A percentile compares a stretch with the other conserved stretches of the same genome.
Evolutionary conservation across 2,329 filamentous ascomycete genomes (phyloP).

Genomic region (Pochonia chlamydosporia): DNA sequence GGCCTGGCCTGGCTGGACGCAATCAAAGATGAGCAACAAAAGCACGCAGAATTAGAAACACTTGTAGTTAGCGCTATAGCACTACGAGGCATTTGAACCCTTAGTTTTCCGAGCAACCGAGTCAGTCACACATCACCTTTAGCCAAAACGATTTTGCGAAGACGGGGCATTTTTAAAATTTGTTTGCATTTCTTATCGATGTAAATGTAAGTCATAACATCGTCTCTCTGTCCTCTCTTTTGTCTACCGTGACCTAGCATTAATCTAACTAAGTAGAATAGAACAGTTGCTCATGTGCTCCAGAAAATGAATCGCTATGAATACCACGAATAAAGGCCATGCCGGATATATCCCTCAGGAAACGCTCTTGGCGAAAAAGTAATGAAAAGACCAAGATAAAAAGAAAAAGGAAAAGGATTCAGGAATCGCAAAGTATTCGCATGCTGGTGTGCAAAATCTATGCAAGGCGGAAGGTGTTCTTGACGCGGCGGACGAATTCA

Average conservation of each 20-base stretch:
- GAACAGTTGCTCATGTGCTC: background rate
- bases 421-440: background rate
- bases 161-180: background rate
- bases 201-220: slow-evolving; percentile 3
- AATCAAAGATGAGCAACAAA: slow-evolving; percentile 35
- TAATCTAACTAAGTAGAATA: background rate
- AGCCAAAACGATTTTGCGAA: background rate
- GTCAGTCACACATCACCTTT: background rate
- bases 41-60: slow-evolving; percentile 56
- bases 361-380: background rate
- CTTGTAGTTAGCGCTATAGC: slow-evolving; percentile 74
- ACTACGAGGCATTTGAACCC: slow-evolving; percentile 29
- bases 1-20: slow-evolving; percentile 45
- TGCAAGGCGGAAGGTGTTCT: slow-evolving; percentile 25
- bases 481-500: slow-evolving; percentile 54
- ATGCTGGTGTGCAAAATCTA: background rate
- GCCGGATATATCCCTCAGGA: background rate
- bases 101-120: too few species aligned
- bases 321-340: background rate
- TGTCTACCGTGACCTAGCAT: background rate
- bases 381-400: background rate
- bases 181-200: background rate
- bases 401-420: background rate
- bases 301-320: slow-evolving; percentile 4
- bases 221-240: background rate